Evolutionary conservation across 768 basidiomycete species (phyloP), one percentile per base, ranked within the genome.

Genomic region (Amanita thiersii): DNA sequence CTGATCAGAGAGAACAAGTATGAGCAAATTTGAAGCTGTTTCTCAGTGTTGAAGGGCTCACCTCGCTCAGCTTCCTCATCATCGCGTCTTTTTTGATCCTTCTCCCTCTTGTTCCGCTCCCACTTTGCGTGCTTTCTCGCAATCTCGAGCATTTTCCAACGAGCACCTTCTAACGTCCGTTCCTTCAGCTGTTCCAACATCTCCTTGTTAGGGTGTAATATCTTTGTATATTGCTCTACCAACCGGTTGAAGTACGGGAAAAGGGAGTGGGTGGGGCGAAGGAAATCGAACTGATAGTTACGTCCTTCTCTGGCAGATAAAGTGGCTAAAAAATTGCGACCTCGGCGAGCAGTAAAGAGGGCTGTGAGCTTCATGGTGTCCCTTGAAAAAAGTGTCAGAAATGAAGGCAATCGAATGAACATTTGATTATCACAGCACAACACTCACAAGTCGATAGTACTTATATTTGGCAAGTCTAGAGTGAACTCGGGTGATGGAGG

Each of bases 271-370:
- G 81, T 90, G 7, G 94, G 96, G 31, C 91, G 78, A 37, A 99
- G 72, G 59, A 99, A 99, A 57, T 98, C 96, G 56, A 99, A 99
- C 54, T 98, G 93, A 58, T 88, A 93, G 62, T 98, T 98, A 32
- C 88, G 80, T 6, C 89, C 90, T 65, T 99, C 96, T 28, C 81
- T 77, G 18, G 79, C 70, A 5, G 92, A 91, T 18, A 99, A 78
- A 3, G 81, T 73, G 5, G 81, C 78, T 9, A 97, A 76, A 64
- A 98, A 99, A 29, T 70, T 69, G 35, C 85, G 80, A 2, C 96
- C 96, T 33, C 90, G 78, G 8, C 87, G 82, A 24, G 96, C 96
- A 19, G 92, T 90, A 62, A 96, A 96, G 15, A 98, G 72, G 7
- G 96, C 96, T 2, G 96, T 98, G 25, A 97, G 69, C 56, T 94